phyloP scores from a whole-genome alignment of 169 alveolate genomes.

The Besnoitia besnoiti region DNA sequence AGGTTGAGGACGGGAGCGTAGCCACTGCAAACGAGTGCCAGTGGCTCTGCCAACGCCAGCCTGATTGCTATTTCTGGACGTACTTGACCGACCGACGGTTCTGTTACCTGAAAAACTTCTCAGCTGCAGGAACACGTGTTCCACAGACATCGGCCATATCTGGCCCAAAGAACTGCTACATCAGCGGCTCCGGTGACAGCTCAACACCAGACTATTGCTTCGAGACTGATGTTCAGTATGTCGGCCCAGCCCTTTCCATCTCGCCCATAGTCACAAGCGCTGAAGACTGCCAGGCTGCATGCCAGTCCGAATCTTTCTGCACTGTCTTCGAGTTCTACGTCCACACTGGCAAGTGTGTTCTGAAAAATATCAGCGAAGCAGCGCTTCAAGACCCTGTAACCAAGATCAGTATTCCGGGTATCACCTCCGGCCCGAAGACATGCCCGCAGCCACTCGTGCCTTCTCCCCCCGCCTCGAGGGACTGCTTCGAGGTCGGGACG shows the following conservation, averaged over 20 bases:
- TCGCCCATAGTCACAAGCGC: not conserved
- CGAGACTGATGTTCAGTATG: not conserved
- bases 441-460: not conserved
- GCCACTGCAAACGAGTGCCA: constrained; percentile 5
- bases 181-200: not conserved
- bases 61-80: constrained; percentile 9
- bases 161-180: constrained; percentile 2
- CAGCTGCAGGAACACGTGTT: not conserved
- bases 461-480: not conserved
- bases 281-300: not conserved
- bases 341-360: not conserved
- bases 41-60: constrained; percentile 17
- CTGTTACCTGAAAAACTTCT: not conserved
- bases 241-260: not conserved
- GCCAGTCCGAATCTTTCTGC: not conserved
- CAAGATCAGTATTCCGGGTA: not conserved
- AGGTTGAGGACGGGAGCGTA: not conserved
- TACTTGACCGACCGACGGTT: not conserved
- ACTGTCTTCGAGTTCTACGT: constrained; percentile 29
- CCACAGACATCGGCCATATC: not conserved
- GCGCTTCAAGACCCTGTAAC: not conserved
- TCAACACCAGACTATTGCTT: not conserved
- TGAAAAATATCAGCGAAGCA: not conserved
- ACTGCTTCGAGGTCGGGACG: not conserved
- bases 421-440: constrained; percentile 5